Base-by-base conservation (phyloP, 106 monocot genomes). In the Narthecium ossifragum region DNA sequence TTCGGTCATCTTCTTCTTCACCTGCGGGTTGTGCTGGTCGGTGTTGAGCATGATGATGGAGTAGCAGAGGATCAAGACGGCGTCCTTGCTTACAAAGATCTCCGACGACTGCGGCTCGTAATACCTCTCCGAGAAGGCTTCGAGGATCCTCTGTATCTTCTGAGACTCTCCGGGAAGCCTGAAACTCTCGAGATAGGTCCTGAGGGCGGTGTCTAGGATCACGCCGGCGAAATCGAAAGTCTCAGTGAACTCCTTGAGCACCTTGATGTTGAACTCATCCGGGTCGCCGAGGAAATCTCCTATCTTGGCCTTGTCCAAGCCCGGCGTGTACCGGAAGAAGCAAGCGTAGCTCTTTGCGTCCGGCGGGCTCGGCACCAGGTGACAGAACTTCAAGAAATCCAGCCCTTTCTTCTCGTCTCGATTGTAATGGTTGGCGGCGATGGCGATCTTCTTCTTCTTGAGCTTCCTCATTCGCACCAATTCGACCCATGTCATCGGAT, bases 1-100 rank as follows among this genome's bases (percentile, higher is more conserved):
- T 36, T 86, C 86, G 0, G 96, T 87, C 96, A 98, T 98, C 71
- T 90, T 98, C 76, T 87, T 98, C 81, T 87, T 98, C 20, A 98
- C 96, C 55, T 94, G 94, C 0, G 84, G 75, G 46, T 90, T 98
- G 73, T 98, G 96, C 57, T 90, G 96, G 34, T 88, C 88, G 15
- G 88, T 88, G 71, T 88, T 88, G 53, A 88, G 77, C 88, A 88
- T 88, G 37, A 98, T 98, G 52, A 93, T 73, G 0, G 94, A 86
- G 76, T 90, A 98, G 60, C 83, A 90, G 20, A 90, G 73, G 24
- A 90, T 75, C 68, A 78, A 70, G 2, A 81, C 86, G 0, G 83
- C 86, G 40, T 98, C 96, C 63, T 78, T 86, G 74, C 57, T 79
- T 0, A 61, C 83, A 53, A 98, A 87, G 51, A 98, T 65, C 3